Base-by-base conservation (phyloP, 108 stramenopile species). In the Seminavis robusta region DNA sequence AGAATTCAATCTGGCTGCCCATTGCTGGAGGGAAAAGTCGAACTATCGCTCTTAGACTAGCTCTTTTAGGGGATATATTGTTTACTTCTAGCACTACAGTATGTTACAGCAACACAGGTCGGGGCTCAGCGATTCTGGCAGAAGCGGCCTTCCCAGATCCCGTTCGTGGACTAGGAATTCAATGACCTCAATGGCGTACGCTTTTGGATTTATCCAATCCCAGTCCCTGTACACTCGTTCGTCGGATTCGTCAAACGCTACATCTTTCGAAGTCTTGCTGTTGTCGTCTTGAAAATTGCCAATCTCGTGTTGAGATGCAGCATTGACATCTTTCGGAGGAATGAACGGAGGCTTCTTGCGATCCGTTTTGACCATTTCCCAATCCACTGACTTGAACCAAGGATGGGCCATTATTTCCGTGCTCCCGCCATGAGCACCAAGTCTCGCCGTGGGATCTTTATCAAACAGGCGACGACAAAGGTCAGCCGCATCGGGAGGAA, bases 291-390 rank as follows among this genome's bases (percentile, higher is more conserved):
- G 63, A 61, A 92, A 92, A 24, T 75, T 81, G 11, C 90, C 90
- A 49, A 92, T 92, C 56, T 92, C 90, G 54, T 79, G 80, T 65
- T 92, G 90, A 24, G 80, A 77, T 39, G 90, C 86, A 30, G 94
- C 94, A 63, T 98, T 98, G 26, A 95, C 88, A 65, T 95, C 92
- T 75, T 92, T 93, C 39, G 84, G 78, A 16, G 97, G 97, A 11
- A 83, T 57, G 50, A 83, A 95, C 10, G 97, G 97, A 16, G 94
- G 93, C 34, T 49, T 43, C 48, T 71, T 71, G 42, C 71, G 67
- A 68, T 90, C 86, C 16, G 79, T 59, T 26, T 77, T 60, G 29
- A 94, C 79, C 23, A 70, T 52, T 46, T 95, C 94, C 87, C 87
- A 93, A 50, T 94, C 79, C 31, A 91, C 33, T 24, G 76, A 78